Conservation (phyloP, 495 filamentous ascomycete species). For the Xylaria venustula region DNA sequence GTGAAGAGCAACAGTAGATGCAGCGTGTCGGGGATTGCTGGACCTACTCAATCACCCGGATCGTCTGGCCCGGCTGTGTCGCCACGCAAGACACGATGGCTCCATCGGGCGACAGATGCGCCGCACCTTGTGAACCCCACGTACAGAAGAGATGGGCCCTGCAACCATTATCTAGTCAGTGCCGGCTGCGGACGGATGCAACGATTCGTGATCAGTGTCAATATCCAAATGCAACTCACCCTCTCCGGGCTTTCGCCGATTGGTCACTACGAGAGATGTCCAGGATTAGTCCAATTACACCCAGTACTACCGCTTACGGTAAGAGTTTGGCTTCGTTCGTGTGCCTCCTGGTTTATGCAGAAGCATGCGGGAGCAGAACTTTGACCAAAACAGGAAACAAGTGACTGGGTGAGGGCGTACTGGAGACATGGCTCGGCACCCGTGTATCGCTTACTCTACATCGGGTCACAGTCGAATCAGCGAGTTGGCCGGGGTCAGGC, state of each 20-base stretch:
- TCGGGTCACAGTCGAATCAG: conserved; percentile 9
- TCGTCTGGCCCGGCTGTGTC: conserved; percentile 35
- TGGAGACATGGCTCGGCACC: conserved; percentile 50
- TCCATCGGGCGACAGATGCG: conserved; percentile 37
- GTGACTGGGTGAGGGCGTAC: background rate
- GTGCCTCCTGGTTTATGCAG: background rate
- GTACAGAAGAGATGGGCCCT: conserved; percentile 64
- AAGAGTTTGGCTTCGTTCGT: background rate
- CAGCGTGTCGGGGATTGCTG: conserved; percentile 10
- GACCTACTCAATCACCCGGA: conserved; percentile 63
- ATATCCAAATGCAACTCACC: conserved; percentile 38
- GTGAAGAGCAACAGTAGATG: background rate
- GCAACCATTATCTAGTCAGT: conserved; percentile 25
- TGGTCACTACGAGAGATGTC: conserved; percentile 29
- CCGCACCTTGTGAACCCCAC: conserved; percentile 64
- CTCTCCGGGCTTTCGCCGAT: conserved; percentile 37
- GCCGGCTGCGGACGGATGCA: conserved; percentile 20
- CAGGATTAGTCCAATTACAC: background rate
- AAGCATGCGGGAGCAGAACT: background rate
- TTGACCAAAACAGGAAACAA: background rate
- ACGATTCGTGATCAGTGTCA: conserved; percentile 12
- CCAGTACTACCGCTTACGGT: background rate
- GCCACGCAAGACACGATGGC: conserved; percentile 46
- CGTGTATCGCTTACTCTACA: conserved; percentile 47
- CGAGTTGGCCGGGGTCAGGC: background rate